A percentile compares a stretch with the other conserved stretches of the same genome.
phyloP scores from a whole-genome alignment of 129 eudicot species.

The Calendula officinalis region DNA sequence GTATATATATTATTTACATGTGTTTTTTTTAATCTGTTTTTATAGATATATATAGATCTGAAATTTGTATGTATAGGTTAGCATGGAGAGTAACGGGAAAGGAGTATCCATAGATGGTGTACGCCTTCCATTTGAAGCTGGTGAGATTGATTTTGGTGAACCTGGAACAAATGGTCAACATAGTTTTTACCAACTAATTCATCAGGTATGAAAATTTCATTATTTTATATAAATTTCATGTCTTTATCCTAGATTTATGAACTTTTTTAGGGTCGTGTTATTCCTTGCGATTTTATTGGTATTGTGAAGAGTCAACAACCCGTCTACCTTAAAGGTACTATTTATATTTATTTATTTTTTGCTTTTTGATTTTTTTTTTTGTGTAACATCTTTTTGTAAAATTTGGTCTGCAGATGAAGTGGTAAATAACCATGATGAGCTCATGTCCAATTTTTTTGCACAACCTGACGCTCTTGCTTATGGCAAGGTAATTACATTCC shows the following conservation, averaged over 20 bases:
- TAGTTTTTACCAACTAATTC: slow-evolving; percentile 98
- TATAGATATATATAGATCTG: slow-evolving; percentile 62
- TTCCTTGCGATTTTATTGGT: slow-evolving; percentile 98
- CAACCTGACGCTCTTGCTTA: slow-evolving; percentile 98
- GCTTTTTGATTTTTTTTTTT: background rate
- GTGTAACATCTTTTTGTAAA: slow-evolving; percentile 8
- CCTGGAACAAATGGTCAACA: slow-evolving; percentile 99
- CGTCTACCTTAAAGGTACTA: slow-evolving; percentile 67
- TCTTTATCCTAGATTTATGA: slow-evolving; percentile 20
- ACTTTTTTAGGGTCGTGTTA: slow-evolving; percentile 88
- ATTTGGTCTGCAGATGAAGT: slow-evolving; percentile 63
- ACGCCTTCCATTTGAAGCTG: slow-evolving; percentile 84
- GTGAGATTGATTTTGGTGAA: slow-evolving; percentile 99
- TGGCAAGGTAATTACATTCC: slow-evolving; percentile 66
- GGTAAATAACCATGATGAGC: slow-evolving; percentile 91
- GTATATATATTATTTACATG: slow-evolving; percentile 29
- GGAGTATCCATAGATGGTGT: slow-evolving; percentile 97
- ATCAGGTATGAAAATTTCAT: slow-evolving; percentile 56
- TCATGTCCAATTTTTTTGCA: slow-evolving; percentile 96
- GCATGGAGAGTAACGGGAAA: slow-evolving; percentile 99
- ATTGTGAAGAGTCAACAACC: slow-evolving; percentile 94
- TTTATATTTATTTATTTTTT: background rate
- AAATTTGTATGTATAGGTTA: slow-evolving; percentile 47
- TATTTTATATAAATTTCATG: background rate
- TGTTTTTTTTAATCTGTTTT: slow-evolving; percentile 50